Evolutionary conservation across 805 yeast species (phyloP), one percentile per base, ranked within the genome.

Genomic region (Saccharomyces paradoxus): DNA sequence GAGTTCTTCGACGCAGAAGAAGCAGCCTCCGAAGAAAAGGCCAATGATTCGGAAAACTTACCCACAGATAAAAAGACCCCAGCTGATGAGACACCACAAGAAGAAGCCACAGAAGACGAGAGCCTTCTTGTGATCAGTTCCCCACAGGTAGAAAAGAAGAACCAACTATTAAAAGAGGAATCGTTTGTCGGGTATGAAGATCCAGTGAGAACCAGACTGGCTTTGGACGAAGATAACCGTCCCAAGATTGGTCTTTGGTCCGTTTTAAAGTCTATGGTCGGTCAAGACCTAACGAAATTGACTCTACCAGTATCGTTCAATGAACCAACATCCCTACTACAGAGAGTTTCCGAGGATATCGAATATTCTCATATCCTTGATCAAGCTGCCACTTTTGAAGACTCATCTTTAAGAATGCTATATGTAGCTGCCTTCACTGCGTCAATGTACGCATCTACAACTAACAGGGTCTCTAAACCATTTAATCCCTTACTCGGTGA

Each of bases 211-310:
- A 74, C 76, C 10, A 81, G 80, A 54, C 74, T 92, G 49, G 74
- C 79, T 6, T 73, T 89, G 68, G 88, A 85, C 60, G 89, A 83
- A 57, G 96, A 92, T 65, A 81, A 87, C 61, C 79, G 99, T 65
- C 98, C 99, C 22, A 81, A 81, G 64, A 83, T 92, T 48, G 87
- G 96, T 21, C 74, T 92, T 55, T 92, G 98, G 98, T 90, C 96
- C 51, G 90, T 91, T 56, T 78, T 92, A 67, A 91, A 89, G 69
- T 88, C 95, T 1, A 81, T 92, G 83, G 87, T 92, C 68, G 99
- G 99, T 58, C 91, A 90, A 67, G 99, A 92, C 71, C 89, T 94
- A 95, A 91, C 98, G 5, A 84, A 81, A 69, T 91, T 92, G 89
- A 82, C 99, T 0, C 79, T 92, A 31, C 99, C 99, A 1, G 99